A percentile compares a stretch with the other conserved stretches of the same genome.
phyloP scores from a whole-genome alignment of 768 basidiomycete genomes.

The Tulasnella calospora region DNA sequence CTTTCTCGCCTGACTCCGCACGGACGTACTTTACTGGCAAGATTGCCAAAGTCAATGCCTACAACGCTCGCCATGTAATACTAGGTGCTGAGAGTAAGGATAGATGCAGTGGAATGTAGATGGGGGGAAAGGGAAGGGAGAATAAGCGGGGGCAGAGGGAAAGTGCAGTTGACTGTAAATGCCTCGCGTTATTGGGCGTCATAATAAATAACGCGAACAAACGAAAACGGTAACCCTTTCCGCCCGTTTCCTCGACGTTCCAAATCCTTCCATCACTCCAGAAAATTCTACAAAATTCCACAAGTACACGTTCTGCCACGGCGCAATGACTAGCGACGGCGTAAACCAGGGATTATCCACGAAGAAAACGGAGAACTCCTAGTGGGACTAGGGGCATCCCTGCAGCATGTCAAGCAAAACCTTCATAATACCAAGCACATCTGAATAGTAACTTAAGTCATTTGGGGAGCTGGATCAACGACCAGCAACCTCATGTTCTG shows the following conservation, averaged over 20 bases:
- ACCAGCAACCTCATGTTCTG: slow-evolving; percentile 70
- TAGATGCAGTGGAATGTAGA: slow-evolving; percentile 14
- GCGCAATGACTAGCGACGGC: not conserved
- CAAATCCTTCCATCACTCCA: not conserved
- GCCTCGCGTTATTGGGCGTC: slow-evolving; percentile 10
- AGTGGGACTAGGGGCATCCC: not conserved
- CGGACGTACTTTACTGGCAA: slow-evolving; percentile 71
- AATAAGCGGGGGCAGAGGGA: slow-evolving; percentile 5
- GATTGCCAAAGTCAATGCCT: slow-evolving; percentile 88
- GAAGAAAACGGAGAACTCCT: not conserved
- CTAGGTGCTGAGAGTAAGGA: slow-evolving; percentile 12
- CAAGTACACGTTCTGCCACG: not conserved
- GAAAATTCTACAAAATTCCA: slow-evolving; percentile 20
- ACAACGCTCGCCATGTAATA: slow-evolving; percentile 72
- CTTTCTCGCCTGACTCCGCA: slow-evolving; percentile 22
- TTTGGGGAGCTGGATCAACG: not conserved
- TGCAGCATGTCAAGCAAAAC: not conserved
- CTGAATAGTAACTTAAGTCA: not conserved
- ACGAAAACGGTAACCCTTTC: not conserved
- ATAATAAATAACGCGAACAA: slow-evolving; percentile 9
- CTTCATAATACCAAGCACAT: not conserved
- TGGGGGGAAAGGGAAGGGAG: slow-evolving; percentile 11
- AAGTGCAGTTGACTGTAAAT: slow-evolving; percentile 18
- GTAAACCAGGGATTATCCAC: not conserved
- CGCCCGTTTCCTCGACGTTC: not conserved